Evolutionary conservation across 2,329 filamentous ascomycete species (phyloP).

Genomic region (Aaosphaeria pasadenensis): DNA sequence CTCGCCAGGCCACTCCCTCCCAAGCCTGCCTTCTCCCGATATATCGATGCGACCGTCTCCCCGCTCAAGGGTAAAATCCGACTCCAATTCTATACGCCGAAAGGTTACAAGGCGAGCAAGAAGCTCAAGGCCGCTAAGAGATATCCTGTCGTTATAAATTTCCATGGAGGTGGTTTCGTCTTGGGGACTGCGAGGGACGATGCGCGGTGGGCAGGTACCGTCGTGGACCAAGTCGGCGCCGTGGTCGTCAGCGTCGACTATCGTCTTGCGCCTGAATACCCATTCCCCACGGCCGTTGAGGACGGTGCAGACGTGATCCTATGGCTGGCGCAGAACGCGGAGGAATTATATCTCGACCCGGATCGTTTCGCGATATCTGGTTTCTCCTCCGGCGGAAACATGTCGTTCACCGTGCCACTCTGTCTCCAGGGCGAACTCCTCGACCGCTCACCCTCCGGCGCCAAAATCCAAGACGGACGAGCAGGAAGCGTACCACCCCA

Average conservation of each 20-base stretch:
- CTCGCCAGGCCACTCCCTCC: slow-evolving; percentile 60
- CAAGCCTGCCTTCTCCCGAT: slow-evolving; percentile 57
- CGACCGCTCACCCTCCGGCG: slow-evolving; percentile 25
- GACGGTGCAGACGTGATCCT: slow-evolving; percentile 62
- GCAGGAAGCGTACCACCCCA: slow-evolving; percentile 21
- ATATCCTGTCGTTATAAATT: slow-evolving; percentile 61
- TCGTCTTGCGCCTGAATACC: slow-evolving; percentile 58
- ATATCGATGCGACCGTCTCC: slow-evolving; percentile 51
- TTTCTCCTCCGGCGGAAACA: slow-evolving; percentile 63
- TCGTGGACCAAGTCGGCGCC: slow-evolving; percentile 55
- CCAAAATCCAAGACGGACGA: slow-evolving; percentile 24
- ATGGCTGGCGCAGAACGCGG: slow-evolving; percentile 55
- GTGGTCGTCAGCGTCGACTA: slow-evolving; percentile 62
- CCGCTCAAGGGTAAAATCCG: slow-evolving; percentile 46
- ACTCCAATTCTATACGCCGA: slow-evolving; percentile 62
- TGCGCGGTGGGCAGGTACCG: slow-evolving; percentile 56
- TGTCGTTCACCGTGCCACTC: slow-evolving; percentile 60
- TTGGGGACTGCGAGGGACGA: slow-evolving; percentile 60
- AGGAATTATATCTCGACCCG: slow-evolving; percentile 55
- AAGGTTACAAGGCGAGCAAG: slow-evolving; percentile 45
- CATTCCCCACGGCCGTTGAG: slow-evolving; percentile 62
- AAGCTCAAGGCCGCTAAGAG: slow-evolving; percentile 38
- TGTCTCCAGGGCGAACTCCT: slow-evolving; percentile 51
- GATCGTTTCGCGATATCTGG: slow-evolving; percentile 58
- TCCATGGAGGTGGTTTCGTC: slow-evolving; percentile 64